These are phyloP conservation scores for Zarea fungicola DNA, from an alignment of 2,329 filamentous ascomycete genomes.

Conservation along the genomic window DNA sequence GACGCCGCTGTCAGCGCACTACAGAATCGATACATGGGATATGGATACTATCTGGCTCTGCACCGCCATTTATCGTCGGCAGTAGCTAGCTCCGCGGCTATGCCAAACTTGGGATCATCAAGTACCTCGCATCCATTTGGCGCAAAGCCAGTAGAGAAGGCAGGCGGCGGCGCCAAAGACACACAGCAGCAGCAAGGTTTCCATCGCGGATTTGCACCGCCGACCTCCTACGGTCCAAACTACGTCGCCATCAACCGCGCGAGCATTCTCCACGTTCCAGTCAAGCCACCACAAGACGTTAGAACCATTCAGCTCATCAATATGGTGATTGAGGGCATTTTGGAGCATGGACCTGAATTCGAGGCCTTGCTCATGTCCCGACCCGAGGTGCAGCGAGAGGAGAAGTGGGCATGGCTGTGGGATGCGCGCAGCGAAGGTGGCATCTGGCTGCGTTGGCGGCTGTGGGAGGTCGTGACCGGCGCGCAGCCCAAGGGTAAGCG, in stretches of 20 bases:
- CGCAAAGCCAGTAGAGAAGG: conserved; percentile 58
- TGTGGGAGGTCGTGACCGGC: conserved; percentile 82
- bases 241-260: conserved; percentile 38
- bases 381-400: conserved; percentile 74
- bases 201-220: conserved; percentile 67
- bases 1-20: conserved; percentile 72
- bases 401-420: conserved; percentile 94
- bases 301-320: conserved; percentile 79
- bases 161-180: conserved; percentile 26
- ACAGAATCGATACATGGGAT: conserved; percentile 80
- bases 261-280: conserved; percentile 59
- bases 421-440: conserved; percentile 73
- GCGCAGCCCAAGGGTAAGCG: conserved; percentile 41
- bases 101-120: conserved; percentile 27
- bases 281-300: conserved; percentile 71
- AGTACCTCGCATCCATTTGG: conserved; percentile 63
- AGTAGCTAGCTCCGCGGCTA: conserved; percentile 41
- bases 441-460: conserved; percentile 86
- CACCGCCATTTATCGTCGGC: conserved; percentile 80
- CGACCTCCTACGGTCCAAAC: conserved; percentile 56
- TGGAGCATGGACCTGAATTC: conserved; percentile 78
- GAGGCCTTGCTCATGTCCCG: conserved; percentile 89
- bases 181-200: conserved; percentile 39
- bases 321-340: conserved; percentile 73
- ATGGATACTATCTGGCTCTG: conserved; percentile 73